Evolutionary conservation across 208 protist species (phyloP).

Genomic region (Lotmaria passim): DNA sequence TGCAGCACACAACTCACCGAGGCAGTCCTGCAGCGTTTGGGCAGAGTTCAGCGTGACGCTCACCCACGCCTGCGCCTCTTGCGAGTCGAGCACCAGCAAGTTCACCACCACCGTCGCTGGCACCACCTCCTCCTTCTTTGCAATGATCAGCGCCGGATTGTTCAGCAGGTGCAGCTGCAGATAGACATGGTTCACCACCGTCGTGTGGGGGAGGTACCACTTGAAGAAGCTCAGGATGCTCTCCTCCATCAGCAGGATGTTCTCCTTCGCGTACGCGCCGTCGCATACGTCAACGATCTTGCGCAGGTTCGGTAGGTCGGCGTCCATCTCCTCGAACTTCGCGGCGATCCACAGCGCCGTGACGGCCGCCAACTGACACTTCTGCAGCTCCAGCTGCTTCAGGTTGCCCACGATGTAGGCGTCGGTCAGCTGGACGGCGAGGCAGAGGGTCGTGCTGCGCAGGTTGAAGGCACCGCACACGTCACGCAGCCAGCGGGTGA

Average conservation of each 20-base stretch:
- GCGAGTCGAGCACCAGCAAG: slow-evolving; percentile 48
- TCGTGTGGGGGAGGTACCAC: slow-evolving; percentile 85
- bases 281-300: slow-evolving; percentile 86
- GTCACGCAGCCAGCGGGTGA: slow-evolving; percentile 83
- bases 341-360: slow-evolving; percentile 81
- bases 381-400: slow-evolving; percentile 57
- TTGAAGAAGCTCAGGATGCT: slow-evolving; percentile 75
- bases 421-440: slow-evolving; percentile 85
- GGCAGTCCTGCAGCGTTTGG: slow-evolving; percentile 42
- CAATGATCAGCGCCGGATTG: slow-evolving; percentile 49
- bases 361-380: slow-evolving; percentile 81
- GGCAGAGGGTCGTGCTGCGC: slow-evolving; percentile 80
- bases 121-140: slow-evolving; percentile 15
- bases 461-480: slow-evolving; percentile 79
- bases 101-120: slow-evolving; percentile 31
- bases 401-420: slow-evolving; percentile 67
- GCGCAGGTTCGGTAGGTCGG: slow-evolving; percentile 57
- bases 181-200: slow-evolving; percentile 82
- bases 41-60: slow-evolving; percentile 32
- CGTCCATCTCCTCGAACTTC: slow-evolving; percentile 88
- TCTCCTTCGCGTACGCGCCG: slow-evolving; percentile 55
- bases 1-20: slow-evolving; percentile 55
- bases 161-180: slow-evolving; percentile 80
- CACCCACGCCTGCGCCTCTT: slow-evolving; percentile 41
- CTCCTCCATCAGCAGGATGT: slow-evolving; percentile 84